These are phyloP conservation scores for Cercospora janseana DNA, from an alignment of 2,329 filamentous ascomycete genomes.

Conservation along the genomic window DNA sequence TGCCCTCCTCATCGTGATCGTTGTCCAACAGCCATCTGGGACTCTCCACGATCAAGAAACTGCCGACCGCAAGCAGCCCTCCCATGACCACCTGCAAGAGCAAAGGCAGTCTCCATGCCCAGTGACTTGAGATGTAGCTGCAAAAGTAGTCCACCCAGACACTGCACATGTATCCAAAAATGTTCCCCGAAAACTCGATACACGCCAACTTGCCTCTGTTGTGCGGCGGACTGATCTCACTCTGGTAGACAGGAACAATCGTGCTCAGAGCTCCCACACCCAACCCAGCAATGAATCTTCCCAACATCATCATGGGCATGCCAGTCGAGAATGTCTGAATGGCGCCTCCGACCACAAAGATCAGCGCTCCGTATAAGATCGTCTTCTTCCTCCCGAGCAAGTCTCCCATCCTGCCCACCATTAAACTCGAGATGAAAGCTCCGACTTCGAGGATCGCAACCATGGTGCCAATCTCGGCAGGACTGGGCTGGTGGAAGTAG, in stretches of 20 bases:
- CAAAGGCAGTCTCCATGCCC: slow-evolving; percentile 87
- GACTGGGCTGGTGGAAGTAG: slow-evolving; percentile 86
- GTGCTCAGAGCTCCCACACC: slow-evolving; percentile 52
- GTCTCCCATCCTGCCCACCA: slow-evolving; percentile 86
- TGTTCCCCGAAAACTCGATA: slow-evolving; percentile 97
- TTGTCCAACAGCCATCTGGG: slow-evolving; percentile 97
- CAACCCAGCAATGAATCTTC: slow-evolving; percentile 52
- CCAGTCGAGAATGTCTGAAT: slow-evolving; percentile 77
- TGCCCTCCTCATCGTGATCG: slow-evolving; percentile 96
- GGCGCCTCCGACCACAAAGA: slow-evolving; percentile 81
- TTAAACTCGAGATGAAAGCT: slow-evolving; percentile 82
- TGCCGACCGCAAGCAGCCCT: slow-evolving; percentile 76
- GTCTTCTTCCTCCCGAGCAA: slow-evolving; percentile 84
- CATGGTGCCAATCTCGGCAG: slow-evolving; percentile 90
- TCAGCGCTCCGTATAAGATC: slow-evolving; percentile 87
- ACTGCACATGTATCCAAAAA: slow-evolving; percentile 90
- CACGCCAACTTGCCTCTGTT: slow-evolving; percentile 94
- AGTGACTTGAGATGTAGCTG: slow-evolving; percentile 78
- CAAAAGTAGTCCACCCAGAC: slow-evolving; percentile 99
- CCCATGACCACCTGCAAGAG: slow-evolving; percentile 96
- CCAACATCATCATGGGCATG: slow-evolving; percentile 79
- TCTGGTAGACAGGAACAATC: slow-evolving; percentile 55
- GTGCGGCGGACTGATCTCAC: slow-evolving; percentile 76
- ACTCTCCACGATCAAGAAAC: slow-evolving; percentile 91
- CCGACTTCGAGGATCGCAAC: slow-evolving; percentile 95